Conservation (phyloP, 2,329 filamentous ascomycete species). For the Trichoderma simmonsii region DNA sequence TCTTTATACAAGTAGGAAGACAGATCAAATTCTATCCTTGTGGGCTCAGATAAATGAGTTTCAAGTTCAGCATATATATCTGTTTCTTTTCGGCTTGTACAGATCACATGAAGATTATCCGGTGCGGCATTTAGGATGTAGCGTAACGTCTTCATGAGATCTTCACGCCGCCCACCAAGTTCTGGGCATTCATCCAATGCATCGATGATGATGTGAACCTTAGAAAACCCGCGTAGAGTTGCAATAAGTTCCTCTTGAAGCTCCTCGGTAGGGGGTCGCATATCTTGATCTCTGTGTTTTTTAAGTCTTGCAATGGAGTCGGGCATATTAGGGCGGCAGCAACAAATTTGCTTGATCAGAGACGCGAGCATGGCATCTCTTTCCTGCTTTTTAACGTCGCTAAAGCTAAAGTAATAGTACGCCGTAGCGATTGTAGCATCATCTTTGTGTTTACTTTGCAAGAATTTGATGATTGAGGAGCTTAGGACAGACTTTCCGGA, state of each 20-base stretch:
- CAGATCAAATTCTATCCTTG: background rate
- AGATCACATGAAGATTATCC: constrained; percentile 14
- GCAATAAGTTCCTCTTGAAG: background rate
- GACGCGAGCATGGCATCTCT: constrained; percentile 12
- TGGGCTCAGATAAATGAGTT: background rate
- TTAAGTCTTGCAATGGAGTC: background rate
- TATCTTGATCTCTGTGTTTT: background rate
- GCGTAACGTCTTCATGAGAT: background rate
- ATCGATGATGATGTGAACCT: constrained; percentile 7
- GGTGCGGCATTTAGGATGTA: background rate
- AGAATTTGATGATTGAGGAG: background rate
- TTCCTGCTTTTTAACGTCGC: constrained; percentile 3
- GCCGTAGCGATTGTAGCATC: background rate
- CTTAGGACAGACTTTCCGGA: constrained; percentile 8
- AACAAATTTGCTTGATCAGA: constrained; percentile 14
- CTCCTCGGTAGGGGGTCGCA: background rate
- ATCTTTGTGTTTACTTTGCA: background rate
- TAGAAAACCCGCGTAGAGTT: background rate
- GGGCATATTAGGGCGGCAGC: background rate
- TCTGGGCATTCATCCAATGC: constrained; percentile 14
- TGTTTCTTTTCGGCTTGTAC: constrained; percentile 5
- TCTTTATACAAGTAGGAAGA: background rate
- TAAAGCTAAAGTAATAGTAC: constrained; percentile 17
- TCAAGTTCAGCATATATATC: background rate
- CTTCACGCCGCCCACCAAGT: background rate